These are phyloP conservation scores for Pulveroboletus sp. DNA, from an alignment of 768 basidiomycete species.

Conservation along the genomic window DNA sequence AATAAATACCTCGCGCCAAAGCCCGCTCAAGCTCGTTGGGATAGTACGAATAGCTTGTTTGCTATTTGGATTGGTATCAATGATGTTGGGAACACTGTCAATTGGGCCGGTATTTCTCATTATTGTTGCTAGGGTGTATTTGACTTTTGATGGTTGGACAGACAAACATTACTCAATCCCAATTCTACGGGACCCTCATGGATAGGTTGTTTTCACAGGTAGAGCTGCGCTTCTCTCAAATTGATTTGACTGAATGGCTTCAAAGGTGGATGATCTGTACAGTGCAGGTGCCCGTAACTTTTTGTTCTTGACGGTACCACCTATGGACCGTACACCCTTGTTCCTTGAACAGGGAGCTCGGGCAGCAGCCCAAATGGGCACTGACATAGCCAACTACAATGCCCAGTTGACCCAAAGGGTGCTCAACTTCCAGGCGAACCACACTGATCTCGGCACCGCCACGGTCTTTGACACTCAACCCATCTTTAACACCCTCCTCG, in stretches of 20 bases:
- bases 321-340: conserved; percentile 53
- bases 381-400: conserved; percentile 49
- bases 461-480: conserved; percentile 54
- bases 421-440: conserved; percentile 36
- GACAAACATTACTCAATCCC: conserved; percentile 21
- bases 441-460: conserved; percentile 42
- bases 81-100: conserved; percentile 38
- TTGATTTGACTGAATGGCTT: not conserved
- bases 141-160: conserved; percentile 1
- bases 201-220: conserved; percentile 29
- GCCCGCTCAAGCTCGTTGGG: conserved; percentile 53
- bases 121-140: not conserved
- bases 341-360: conserved; percentile 38
- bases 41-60: conserved; percentile 53
- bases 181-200: conserved; percentile 27
- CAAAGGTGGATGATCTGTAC: conserved; percentile 21
- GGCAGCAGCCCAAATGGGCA: conserved; percentile 27
- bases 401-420: conserved; percentile 38
- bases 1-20: conserved; percentile 42
- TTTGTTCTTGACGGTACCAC: conserved; percentile 60
- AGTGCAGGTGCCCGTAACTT: conserved; percentile 56
- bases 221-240: not conserved
- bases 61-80: conserved; percentile 73
- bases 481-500: conserved; percentile 55
- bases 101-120: conserved; percentile 16